Conservation (phyloP, 371 early-diverging fungal species). For the Apophysomyces elegans region DNA sequence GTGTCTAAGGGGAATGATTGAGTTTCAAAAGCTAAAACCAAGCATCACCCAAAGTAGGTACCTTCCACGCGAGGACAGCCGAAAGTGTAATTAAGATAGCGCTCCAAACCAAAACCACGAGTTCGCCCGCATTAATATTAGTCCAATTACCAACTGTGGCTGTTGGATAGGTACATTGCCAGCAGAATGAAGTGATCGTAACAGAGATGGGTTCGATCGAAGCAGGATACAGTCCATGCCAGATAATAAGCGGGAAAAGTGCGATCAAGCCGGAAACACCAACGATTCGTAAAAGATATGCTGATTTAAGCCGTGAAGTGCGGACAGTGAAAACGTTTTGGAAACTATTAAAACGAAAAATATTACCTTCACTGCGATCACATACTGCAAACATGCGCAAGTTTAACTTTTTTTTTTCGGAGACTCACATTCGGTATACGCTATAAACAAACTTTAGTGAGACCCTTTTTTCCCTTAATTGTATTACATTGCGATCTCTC, state of each 20-base stretch:
- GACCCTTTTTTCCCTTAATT: neutral
- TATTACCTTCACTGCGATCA: neutral
- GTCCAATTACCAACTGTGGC: conserved; percentile 24
- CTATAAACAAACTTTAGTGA: conserved; percentile 21
- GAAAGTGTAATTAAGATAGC: conserved; percentile 29
- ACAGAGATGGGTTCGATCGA: conserved; percentile 15
- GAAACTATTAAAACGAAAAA: conserved; percentile 25
- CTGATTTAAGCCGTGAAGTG: conserved; percentile 38
- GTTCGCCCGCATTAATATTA: conserved; percentile 23
- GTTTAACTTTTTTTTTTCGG: neutral
- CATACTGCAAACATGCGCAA: neutral
- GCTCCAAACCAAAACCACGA: conserved; percentile 27
- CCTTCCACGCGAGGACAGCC: conserved; percentile 48
- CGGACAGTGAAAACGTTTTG: conserved; percentile 50
- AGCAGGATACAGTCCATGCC: conserved; percentile 33
- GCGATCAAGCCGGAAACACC: conserved; percentile 23
- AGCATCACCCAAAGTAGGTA: conserved; percentile 12
- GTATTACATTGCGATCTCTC: neutral
- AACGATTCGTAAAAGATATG: conserved; percentile 37
- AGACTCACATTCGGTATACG: conserved; percentile 45
- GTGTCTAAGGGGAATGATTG: conserved; percentile 29
- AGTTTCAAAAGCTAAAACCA: neutral
- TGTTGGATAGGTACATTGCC: conserved; percentile 37
- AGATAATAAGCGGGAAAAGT: conserved; percentile 30
- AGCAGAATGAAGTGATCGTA: conserved; percentile 27